Conservation (phyloP, 129 eudicot species). For the Escallonia herrerae region DNA sequence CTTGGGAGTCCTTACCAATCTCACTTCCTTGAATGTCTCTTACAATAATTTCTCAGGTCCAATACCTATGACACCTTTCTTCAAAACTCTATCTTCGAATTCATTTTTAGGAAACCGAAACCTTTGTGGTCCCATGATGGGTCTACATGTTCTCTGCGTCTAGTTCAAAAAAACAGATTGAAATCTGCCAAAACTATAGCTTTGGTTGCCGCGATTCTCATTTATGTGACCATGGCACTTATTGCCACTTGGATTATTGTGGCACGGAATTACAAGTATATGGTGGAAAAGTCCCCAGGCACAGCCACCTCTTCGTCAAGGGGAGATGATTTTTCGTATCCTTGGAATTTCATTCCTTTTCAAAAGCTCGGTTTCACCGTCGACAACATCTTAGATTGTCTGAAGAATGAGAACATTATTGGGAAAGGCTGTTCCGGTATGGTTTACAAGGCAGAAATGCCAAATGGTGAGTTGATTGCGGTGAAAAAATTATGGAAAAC, state of each 20-base stretch:
- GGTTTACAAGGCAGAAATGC: conserved; percentile 88
- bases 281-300: conserved; percentile 41
- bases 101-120: conserved; percentile 60
- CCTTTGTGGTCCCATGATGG: conserved; percentile 78
- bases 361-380: conserved; percentile 70
- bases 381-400: conserved; percentile 79
- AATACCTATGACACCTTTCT: conserved; percentile 73
- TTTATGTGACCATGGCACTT: conserved; percentile 38
- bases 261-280: conserved; percentile 43
- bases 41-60: conserved; percentile 91
- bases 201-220: conserved; percentile 47
- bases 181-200: conserved; percentile 51
- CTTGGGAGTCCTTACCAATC: conserved; percentile 67
- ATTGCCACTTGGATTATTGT: conserved; percentile 53
- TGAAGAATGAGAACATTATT: conserved; percentile 77
- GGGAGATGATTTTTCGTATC: conserved; percentile 84
- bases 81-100: conserved; percentile 55
- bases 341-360: conserved; percentile 96
- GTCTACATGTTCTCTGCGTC: conserved; percentile 56
- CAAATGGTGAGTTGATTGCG: conserved; percentile 79
- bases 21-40: conserved; percentile 72
- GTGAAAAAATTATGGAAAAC: conserved; percentile 96
- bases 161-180: conserved; percentile 24
- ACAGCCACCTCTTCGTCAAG: conserved; percentile 20
- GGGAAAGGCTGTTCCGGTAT: conserved; percentile 94